A percentile compares a stretch with the other conserved stretches of the same genome.
phyloP scores from a whole-genome alignment of 768 basidiomycete species.

The Terana coerulea region DNA sequence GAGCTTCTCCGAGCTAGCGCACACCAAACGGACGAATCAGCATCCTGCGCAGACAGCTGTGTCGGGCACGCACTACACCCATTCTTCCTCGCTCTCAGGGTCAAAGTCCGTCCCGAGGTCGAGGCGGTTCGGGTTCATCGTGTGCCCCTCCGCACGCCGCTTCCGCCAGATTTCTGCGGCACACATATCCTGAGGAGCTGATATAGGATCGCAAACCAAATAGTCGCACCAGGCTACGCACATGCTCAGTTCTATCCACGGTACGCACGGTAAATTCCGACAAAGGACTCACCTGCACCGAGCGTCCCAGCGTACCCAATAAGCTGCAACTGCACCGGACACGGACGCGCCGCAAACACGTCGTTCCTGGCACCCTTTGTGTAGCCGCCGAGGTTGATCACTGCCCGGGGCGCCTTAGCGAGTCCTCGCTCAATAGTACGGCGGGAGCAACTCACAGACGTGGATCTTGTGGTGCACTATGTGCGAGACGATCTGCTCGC shows the following conservation, averaged over 20 bases:
- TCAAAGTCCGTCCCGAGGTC: constrained; percentile 37
- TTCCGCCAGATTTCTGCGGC: constrained; percentile 28
- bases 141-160: background rate
- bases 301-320: constrained; percentile 52
- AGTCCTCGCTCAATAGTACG: background rate
- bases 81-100: constrained; percentile 36
- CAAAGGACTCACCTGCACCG: constrained; percentile 28
- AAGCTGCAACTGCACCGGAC: constrained; percentile 44
- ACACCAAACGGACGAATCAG: background rate
- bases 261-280: constrained; percentile 20
- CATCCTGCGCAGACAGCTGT: background rate
- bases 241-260: background rate
- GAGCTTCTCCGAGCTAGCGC: constrained; percentile 38
- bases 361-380: constrained; percentile 51
- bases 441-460: constrained; percentile 32
- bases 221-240: constrained; percentile 45
- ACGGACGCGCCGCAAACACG: constrained; percentile 46
- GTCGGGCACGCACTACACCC: constrained; percentile 39
- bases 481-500: constrained; percentile 32
- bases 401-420: constrained; percentile 19
- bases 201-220: constrained; percentile 40
- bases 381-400: constrained; percentile 45
- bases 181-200: constrained; percentile 39
- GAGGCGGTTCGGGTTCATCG: constrained; percentile 14
- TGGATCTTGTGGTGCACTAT: constrained; percentile 43